phyloP scores from a whole-genome alignment of 306 rosid species.

The Malus sylvestris region DNA sequence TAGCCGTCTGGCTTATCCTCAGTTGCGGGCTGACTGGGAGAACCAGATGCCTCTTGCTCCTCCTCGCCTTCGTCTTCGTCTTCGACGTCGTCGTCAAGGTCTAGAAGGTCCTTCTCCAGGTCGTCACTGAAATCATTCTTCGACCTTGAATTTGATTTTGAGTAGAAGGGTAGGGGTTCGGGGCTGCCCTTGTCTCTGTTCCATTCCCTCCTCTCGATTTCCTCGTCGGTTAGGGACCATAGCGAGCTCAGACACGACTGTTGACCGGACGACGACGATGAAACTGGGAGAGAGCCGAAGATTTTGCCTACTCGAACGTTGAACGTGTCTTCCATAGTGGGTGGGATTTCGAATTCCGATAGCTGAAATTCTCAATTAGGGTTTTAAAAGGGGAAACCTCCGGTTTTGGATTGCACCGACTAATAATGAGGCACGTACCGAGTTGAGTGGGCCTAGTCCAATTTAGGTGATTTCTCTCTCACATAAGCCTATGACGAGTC shows the following conservation, averaged over 20 bases:
- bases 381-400: neutral
- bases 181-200: conserved; percentile 30
- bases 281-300: conserved; percentile 32
- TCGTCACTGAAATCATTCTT: conserved; percentile 14
- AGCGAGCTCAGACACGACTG: conserved; percentile 40
- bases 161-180: conserved; percentile 15
- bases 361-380: neutral
- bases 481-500: no score
- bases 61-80: conserved; percentile 2
- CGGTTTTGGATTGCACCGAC: neutral
- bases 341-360: neutral
- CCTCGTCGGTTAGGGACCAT: conserved; percentile 78
- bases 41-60: neutral
- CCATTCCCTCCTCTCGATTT: conserved; percentile 46
- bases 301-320: conserved; percentile 45
- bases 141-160: neutral
- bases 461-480: no score
- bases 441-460: neutral
- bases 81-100: conserved; percentile 36
- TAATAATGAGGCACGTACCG: neutral
- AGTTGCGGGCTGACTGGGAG: conserved; percentile 7
- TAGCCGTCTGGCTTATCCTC: conserved; percentile 51
- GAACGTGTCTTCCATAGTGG: conserved; percentile 52
- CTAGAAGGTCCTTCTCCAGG: conserved; percentile 45
- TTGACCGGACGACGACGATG: conserved; percentile 16